Conservation (phyloP, 1,284 basidiomycete genomes). For the Rhodotorula sp. region DNA sequence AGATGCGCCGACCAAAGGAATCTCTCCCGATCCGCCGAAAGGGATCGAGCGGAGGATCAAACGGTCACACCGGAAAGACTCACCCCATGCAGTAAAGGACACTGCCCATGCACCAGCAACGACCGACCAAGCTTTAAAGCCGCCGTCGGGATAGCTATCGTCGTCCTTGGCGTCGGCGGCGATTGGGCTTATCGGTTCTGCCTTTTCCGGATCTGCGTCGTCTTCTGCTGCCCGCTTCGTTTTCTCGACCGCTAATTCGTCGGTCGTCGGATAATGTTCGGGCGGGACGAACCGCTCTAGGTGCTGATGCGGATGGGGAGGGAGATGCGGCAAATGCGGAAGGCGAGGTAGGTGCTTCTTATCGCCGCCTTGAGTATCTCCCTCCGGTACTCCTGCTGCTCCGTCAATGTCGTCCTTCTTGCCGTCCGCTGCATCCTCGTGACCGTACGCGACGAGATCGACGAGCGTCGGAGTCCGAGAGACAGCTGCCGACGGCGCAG, state of each 20-base stretch:
- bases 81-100: conserved; percentile 32
- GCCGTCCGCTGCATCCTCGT: neutral
- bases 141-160: conserved; percentile 21
- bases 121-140: conserved; percentile 20
- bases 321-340: neutral
- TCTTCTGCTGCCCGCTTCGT: neutral
- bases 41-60: too few species aligned
- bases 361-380: neutral
- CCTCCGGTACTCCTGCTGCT: neutral
- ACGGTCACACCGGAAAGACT: neutral
- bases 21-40: too few species aligned
- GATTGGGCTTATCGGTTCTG: neutral
- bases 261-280: conserved; percentile 13
- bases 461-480: conserved; percentile 27
- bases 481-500: conserved; percentile 19
- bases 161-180: neutral
- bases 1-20: neutral
- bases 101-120: conserved; percentile 34
- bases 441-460: conserved; percentile 14
- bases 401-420: neutral
- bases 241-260: conserved; percentile 15
- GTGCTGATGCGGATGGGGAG: conserved; percentile 19
- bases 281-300: conserved; percentile 21
- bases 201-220: conserved; percentile 4
- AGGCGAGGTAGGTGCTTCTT: neutral